Evolutionary conservation across 352 stramenopile genomes (phyloP), one percentile per base, ranked within the genome.

Genomic region (Phytophthora capsici): DNA sequence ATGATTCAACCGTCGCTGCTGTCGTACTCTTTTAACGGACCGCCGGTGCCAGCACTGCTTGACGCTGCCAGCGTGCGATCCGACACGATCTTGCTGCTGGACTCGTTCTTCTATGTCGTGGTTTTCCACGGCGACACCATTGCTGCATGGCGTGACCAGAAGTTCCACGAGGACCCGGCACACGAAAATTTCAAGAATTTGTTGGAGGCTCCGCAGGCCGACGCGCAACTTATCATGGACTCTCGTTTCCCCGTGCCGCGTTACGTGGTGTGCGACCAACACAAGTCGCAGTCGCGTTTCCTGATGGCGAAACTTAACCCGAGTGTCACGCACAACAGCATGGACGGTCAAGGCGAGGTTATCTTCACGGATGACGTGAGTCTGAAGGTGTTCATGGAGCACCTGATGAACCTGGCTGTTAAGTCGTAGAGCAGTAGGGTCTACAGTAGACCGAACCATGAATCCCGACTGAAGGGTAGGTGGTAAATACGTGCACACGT

Each of bases 21-120:
- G 20, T 99, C 94, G 61, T 99, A 99, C 86, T 97, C 88, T 66
- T 98, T 98, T 82, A 93, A 93, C 43, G 89, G 97, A 28, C 70
- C 95, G 68, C 75, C 97, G 69, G 82, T 97, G 71, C 85, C 94
- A 17, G 91, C 93, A 48, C 83, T 98, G 36, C 71, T 98, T 41
- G 92, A 98, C 60, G 86, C 88, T 43, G 82, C 88, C 23, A 97
- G 89, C 23, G 97, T 99, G 32, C 93, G 97, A 20, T 91, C 96
- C 22, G 97, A 99, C 83, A 99, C 94, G 43, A 99, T 99, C 75
- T 69, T 99, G 41, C 84, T 99, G 17, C 82, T 99, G 16, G 98
- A 99, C 73, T 99, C 97, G 40, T 99, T 99, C 89, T 99, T 99
- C 81, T 98, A 99, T 70, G 98, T 99, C 22, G 97, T 99, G 41